Conservation (phyloP, 306 rosid species). For the Corylus heterophylla region DNA sequence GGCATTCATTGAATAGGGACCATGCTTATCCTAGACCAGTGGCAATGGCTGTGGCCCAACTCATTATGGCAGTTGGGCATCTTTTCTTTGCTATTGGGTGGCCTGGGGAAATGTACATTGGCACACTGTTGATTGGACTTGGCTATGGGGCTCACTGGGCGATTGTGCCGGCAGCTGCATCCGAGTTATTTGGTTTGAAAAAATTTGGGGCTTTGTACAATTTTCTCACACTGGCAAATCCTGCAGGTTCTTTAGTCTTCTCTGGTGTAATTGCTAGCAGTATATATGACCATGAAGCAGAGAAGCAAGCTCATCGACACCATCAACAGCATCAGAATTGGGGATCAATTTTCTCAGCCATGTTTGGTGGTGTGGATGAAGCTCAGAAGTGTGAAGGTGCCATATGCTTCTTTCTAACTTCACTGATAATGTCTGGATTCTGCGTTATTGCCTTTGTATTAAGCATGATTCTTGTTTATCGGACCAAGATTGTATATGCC, state of each 20-base stretch:
- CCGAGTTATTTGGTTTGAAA: conserved; percentile 86
- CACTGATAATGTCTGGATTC: conserved; percentile 64
- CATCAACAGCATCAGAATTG: conserved; percentile 24
- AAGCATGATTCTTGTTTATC: conserved; percentile 69
- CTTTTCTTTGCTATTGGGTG: conserved; percentile 73
- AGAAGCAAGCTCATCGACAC: conserved; percentile 64
- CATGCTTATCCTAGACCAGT: conserved; percentile 72
- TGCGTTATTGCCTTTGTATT: conserved; percentile 60
- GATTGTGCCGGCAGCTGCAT: conserved; percentile 90
- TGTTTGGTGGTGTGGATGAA: conserved; percentile 31
- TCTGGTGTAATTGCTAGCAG: conserved; percentile 78
- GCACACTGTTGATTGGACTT: conserved; percentile 74
- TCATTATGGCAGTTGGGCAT: conserved; percentile 79
- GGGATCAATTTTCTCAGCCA: conserved; percentile 40
- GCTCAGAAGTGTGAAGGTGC: conserved; percentile 63
- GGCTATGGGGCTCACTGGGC: conserved; percentile 99
- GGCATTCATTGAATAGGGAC: conserved; percentile 55
- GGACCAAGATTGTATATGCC: conserved; percentile 75
- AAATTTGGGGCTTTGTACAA: conserved; percentile 93
- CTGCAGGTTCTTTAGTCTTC: conserved; percentile 73
- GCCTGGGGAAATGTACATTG: conserved; percentile 84
- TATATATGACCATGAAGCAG: conserved; percentile 82
- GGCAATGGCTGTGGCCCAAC: conserved; percentile 81
- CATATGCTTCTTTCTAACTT: conserved; percentile 78
- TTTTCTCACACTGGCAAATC: conserved; percentile 82